phyloP scores from a whole-genome alignment of 2,329 filamentous ascomycete species.

The Seiridium unicorne region DNA sequence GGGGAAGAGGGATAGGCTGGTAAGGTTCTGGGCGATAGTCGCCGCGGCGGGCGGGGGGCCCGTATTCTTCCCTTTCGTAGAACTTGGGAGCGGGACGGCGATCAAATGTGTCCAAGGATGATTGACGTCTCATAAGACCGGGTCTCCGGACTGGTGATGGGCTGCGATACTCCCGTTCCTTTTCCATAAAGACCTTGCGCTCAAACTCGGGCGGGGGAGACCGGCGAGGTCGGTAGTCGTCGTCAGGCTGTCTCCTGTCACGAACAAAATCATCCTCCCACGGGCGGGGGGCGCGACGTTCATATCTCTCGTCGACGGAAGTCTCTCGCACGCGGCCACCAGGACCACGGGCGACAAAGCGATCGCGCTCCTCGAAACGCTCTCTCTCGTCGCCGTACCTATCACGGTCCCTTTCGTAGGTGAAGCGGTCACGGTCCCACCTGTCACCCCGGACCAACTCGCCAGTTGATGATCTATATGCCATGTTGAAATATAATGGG shows the following conservation, averaged over 20 bases:
- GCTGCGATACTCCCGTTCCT: slow-evolving; percentile 44
- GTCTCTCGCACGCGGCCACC: slow-evolving; percentile 39
- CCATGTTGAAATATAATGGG: slow-evolving; percentile 20
- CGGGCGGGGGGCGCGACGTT: slow-evolving; percentile 39
- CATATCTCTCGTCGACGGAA: slow-evolving; percentile 47
- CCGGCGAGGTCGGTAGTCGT: slow-evolving; percentile 40
- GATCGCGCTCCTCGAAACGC: slow-evolving; percentile 52
- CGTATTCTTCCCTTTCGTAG: slow-evolving; percentile 52
- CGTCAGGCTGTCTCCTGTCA: slow-evolving; percentile 56
- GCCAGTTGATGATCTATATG: slow-evolving; percentile 29
- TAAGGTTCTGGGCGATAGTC: slow-evolving; percentile 51
- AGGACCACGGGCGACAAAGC: slow-evolving; percentile 38
- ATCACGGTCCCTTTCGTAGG: slow-evolving; percentile 41
- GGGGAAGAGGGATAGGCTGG: slow-evolving; percentile 67
- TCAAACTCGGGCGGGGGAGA: slow-evolving; percentile 47
- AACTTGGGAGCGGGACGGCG: slow-evolving; percentile 58
- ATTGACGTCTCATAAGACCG: slow-evolving; percentile 73
- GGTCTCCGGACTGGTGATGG: slow-evolving; percentile 61
- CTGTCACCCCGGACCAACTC: slow-evolving; percentile 36
- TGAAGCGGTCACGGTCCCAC: slow-evolving; percentile 57
- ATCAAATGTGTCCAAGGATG: slow-evolving; percentile 88
- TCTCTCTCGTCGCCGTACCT: slow-evolving; percentile 43
- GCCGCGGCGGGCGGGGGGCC: slow-evolving; percentile 48
- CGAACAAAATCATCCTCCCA: slow-evolving; percentile 47
- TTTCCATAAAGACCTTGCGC: slow-evolving; percentile 54